These are phyloP conservation scores for Vitis rotundifolia DNA, from an alignment of 164 flowering plant species.

Conservation along the genomic window DNA sequence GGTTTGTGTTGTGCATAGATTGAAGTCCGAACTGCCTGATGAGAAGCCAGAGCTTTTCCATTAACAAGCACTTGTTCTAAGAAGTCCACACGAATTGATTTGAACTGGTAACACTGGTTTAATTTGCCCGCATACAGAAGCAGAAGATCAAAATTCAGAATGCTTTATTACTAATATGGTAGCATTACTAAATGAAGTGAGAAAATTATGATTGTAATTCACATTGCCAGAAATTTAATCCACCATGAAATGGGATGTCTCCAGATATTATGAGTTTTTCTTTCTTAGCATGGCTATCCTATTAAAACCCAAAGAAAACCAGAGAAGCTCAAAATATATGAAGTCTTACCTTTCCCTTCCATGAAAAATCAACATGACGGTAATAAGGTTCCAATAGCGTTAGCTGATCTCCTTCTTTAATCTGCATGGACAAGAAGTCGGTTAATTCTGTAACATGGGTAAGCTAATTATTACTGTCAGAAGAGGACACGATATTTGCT, in stretches of 20 bases:
- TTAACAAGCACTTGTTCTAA: conserved; percentile 74
- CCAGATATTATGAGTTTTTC: not conserved
- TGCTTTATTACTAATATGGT: not conserved
- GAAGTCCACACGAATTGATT: conserved; percentile 80
- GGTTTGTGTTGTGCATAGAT: conserved; percentile 73
- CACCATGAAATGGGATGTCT: too few species aligned
- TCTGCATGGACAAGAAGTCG: conserved; percentile 37
- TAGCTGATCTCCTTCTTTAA: conserved; percentile 77
- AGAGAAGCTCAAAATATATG: not conserved
- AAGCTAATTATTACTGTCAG: not conserved
- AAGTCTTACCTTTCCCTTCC: conserved; percentile 71
- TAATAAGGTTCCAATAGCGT: conserved; percentile 65
- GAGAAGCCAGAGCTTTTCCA: conserved; percentile 53
- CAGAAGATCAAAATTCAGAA: not conserved
- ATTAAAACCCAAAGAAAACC: not conserved
- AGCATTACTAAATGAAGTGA: not conserved
- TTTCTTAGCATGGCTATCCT: not conserved
- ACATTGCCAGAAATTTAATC: not conserved
- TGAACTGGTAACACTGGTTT: conserved; percentile 67
- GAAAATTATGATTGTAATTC: not conserved
- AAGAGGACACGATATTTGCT: not conserved
- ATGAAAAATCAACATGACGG: conserved; percentile 52
- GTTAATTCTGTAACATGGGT: not conserved
- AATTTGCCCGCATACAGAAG: not conserved
- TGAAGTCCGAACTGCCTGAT: conserved; percentile 48